Evolutionary conservation across 441 rosid species (phyloP).

Genomic region (Breynia disticha): DNA sequence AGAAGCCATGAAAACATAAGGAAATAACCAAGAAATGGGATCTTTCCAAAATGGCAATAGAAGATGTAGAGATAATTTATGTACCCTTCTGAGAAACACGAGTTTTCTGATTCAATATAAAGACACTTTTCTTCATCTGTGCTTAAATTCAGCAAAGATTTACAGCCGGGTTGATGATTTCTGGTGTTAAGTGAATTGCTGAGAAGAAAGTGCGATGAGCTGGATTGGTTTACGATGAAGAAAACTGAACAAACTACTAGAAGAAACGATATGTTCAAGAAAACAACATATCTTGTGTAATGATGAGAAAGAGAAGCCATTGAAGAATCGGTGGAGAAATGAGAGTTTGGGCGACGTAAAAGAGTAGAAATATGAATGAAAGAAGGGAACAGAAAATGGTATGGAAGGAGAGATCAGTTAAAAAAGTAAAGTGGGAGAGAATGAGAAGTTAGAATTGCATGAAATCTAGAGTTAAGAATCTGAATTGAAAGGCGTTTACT

Average conservation of each 20-base stretch:
- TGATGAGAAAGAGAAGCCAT: slow-evolving; percentile 14
- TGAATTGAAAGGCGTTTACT: background rate
- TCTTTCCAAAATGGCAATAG: slow-evolving; percentile 49
- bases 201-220: slow-evolving; percentile 14
- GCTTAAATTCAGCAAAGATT: slow-evolving; percentile 20
- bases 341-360: too few relatives aligned
- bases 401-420: too few relatives aligned
- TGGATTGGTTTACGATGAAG: slow-evolving; percentile 13
- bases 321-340: slow-evolving; percentile 6
- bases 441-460: background rate
- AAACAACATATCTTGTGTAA: slow-evolving; percentile 16
- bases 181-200: slow-evolving; percentile 2
- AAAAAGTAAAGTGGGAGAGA: background rate
- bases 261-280: slow-evolving; percentile 38
- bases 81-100: slow-evolving; percentile 57
- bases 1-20: slow-evolving; percentile 55
- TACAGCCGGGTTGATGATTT: slow-evolving; percentile 20
- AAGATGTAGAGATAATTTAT: slow-evolving; percentile 50
- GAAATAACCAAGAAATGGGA: slow-evolving; percentile 38
- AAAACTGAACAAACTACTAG: slow-evolving; percentile 20
- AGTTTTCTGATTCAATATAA: slow-evolving; percentile 32
- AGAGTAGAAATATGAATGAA: too few relatives aligned
- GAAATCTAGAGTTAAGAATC: background rate
- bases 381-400: too few relatives aligned
- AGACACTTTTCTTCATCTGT: slow-evolving; percentile 37